Evolutionary conservation across 108 stramenopile species (phyloP), one percentile per base, ranked within the genome.

Genomic region (Seminavis robusta): DNA sequence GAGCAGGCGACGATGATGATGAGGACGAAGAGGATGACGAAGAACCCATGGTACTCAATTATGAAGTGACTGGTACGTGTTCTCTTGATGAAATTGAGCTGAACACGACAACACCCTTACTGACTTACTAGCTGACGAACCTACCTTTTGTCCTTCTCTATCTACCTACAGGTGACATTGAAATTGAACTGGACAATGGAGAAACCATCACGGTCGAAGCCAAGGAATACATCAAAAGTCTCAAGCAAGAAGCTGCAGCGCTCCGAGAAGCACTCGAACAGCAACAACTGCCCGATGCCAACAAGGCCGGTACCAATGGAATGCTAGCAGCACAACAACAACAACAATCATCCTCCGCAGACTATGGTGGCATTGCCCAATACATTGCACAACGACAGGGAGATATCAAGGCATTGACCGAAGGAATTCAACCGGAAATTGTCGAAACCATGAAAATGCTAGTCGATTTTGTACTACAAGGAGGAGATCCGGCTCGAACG

Each of bases 401-500:
- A 13, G 86, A 95, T 52, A 65, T 94, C 0, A 58, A 87, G 52
- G 53, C 81, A 0, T 59, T 94, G 34, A 94, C 90, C 11, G 67
- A 88, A 47, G 81, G 83, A 0, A 89, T 94, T 11, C 69, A 67
- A 10, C 88, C 88, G 3, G 94, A 94, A 29, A 76, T 91, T 2
- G 74, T 92, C n/a, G 84, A 92, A 3, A 73, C 94, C 1, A 94
- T 94, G 90, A 83, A 89, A 34, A 62, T 78, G 67, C 60, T 94
- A 20, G 85, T 91, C 24, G 77, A 94, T 9, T 92, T 86, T 65
- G 94, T 91, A 29, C 56, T 94, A 27, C 88, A 94, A 33, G 88
- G 88, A 9, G 82, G 81, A 16, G 72, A 80, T 13, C 36, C 33
- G 21, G 43, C 24, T 20, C 19, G 19, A 29, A 28, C 28, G 23